These are phyloP conservation scores for Xanthoceras sorbifolium DNA, from an alignment of 345 rosid genomes.

Conservation along the genomic window DNA sequence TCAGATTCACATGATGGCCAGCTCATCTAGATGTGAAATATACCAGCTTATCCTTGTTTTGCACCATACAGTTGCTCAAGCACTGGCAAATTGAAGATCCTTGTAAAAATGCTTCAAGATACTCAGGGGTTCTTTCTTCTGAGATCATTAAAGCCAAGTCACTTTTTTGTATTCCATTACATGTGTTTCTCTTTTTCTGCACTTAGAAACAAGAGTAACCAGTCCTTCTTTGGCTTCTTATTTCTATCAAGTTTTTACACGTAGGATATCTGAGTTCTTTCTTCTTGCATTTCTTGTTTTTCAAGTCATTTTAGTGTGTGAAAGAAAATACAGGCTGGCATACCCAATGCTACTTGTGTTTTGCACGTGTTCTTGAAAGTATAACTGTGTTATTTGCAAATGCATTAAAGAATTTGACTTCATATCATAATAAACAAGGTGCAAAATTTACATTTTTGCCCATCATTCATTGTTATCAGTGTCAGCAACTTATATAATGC, in stretches of 20 bases:
- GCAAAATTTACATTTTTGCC: background rate
- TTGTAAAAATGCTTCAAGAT: constrained; percentile 10
- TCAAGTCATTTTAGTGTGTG: background rate
- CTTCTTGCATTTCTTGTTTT: background rate
- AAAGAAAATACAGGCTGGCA: background rate
- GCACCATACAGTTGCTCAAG: constrained; percentile 9
- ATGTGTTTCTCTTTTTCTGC: constrained; percentile 11
- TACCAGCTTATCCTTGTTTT: constrained; percentile 28
- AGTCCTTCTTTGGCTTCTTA: constrained; percentile 25
- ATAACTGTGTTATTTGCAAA: background rate
- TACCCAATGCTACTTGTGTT: background rate
- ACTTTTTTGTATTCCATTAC: constrained; percentile 22
- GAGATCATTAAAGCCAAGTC: constrained; percentile 14
- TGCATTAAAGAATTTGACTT: background rate
- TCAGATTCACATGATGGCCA: constrained; percentile 27
- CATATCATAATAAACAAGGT: background rate
- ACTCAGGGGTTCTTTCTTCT: constrained; percentile 12
- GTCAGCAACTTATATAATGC: background rate
- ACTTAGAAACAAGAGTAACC: constrained; percentile 13
- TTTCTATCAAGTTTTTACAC: constrained; percentile 2
- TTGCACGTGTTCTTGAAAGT: constrained; percentile 10
- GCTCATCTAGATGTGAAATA: constrained; percentile 31
- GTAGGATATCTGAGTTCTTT: constrained; percentile 12
- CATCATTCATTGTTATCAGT: background rate
- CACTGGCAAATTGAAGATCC: background rate